These are phyloP conservation scores for Trichoderma semiorbis DNA, from an alignment of 2,329 filamentous ascomycete species.

Conservation along the genomic window DNA sequence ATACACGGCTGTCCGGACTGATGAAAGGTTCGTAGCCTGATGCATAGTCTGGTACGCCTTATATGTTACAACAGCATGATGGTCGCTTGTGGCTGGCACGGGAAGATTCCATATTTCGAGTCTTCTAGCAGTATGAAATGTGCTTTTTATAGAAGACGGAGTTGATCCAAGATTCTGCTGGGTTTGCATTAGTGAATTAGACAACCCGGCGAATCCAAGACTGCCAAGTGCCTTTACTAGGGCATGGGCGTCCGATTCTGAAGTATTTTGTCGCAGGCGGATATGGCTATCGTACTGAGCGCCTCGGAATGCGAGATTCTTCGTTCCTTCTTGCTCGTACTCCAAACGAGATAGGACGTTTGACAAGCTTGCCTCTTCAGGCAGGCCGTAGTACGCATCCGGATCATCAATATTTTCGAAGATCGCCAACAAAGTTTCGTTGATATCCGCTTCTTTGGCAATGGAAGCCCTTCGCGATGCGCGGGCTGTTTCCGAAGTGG, in stretches of 20 bases:
- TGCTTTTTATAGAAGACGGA: conserved; percentile 62
- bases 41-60: conserved; percentile 77
- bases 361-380: conserved; percentile 70
- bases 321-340: conserved; percentile 82
- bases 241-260: conserved; percentile 60
- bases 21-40: conserved; percentile 54
- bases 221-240: conserved; percentile 74
- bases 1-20: conserved; percentile 58
- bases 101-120: conserved; percentile 92
- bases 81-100: conserved; percentile 59
- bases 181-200: conserved; percentile 70
- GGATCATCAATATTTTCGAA: conserved; percentile 94
- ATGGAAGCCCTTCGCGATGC: conserved; percentile 65
- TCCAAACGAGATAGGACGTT: conserved; percentile 80
- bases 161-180: conserved; percentile 59
- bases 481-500: conserved; percentile 53
- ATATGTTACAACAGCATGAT: conserved; percentile 69
- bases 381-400: conserved; percentile 90
- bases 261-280: conserved; percentile 54
- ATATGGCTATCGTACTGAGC: conserved; percentile 88
- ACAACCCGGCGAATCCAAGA: conserved; percentile 81
- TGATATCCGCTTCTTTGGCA: conserved; percentile 51
- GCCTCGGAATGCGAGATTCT: conserved; percentile 84
- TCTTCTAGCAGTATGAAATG: conserved; percentile 74
- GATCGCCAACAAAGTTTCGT: conserved; percentile 71